Evolutionary conservation across 768 basidiomycete species (phyloP).

Genomic region (Mycena leptocephala): DNA sequence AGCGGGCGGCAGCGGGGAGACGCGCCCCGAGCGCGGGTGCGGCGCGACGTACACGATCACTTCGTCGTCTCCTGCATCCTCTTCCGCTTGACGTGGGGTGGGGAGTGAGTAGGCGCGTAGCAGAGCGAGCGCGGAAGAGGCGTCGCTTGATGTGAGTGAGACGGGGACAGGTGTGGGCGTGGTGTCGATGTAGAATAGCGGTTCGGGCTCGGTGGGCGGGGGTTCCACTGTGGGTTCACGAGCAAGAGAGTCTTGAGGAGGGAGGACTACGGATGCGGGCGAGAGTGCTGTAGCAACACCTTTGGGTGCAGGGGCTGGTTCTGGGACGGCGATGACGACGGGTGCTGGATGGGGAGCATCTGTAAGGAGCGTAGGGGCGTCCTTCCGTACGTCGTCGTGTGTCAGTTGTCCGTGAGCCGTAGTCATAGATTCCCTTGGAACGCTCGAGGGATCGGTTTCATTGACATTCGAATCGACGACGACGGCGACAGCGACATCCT

Average conservation of each 20-base stretch:
- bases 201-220: background rate
- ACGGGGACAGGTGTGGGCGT: slow-evolving; percentile 43
- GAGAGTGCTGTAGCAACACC: too few relatives aligned
- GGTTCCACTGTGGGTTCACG: background rate
- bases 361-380: background rate
- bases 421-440: too few relatives aligned
- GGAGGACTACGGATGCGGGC: too few relatives aligned
- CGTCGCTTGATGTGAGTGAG: slow-evolving; percentile 25
- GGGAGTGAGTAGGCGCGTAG: slow-evolving; percentile 28
- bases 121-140: slow-evolving; percentile 35
- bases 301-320: background rate
- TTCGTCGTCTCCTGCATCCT: slow-evolving; percentile 74
- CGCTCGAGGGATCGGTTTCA: too few relatives aligned
- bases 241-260: too few relatives aligned
- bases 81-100: too few relatives aligned
- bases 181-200: too few relatives aligned
- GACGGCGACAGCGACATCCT: background rate
- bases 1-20: too few relatives aligned
- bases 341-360: background rate
- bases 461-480: too few relatives aligned
- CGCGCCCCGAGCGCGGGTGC: slow-evolving; percentile 66
- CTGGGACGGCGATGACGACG: background rate
- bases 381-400: too few relatives aligned
- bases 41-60: slow-evolving; percentile 86
- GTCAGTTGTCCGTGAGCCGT: too few relatives aligned